phyloP scores from a whole-genome alignment of 1,139 yeast species.

The Magnusiomyces suaveolens region DNA sequence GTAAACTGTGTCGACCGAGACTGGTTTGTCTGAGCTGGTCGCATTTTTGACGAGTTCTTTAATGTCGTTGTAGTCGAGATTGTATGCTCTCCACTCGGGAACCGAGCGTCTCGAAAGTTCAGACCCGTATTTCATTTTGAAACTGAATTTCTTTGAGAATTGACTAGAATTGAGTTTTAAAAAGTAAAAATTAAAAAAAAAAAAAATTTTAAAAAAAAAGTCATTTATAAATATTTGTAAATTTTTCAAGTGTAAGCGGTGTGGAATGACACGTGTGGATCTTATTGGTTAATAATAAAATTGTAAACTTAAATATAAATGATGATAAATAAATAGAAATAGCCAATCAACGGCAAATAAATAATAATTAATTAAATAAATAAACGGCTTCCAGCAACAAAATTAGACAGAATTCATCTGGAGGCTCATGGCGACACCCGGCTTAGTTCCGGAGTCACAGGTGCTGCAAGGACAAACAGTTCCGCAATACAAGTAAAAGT shows the following conservation, averaged over 20 bases:
- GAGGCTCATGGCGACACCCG: not conserved
- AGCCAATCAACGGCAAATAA: too few relatives aligned
- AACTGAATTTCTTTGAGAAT: not conserved
- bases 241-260: too few relatives aligned
- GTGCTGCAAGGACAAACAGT: not conserved
- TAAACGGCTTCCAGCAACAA: too few relatives aligned
- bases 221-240: too few relatives aligned
- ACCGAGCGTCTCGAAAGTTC: constrained; percentile 66
- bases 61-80: constrained; percentile 71
- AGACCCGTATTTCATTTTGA: constrained; percentile 71
- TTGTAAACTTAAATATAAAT: not conserved
- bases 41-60: constrained; percentile 50
- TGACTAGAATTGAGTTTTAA: not conserved
- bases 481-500: not conserved
- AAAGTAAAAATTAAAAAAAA: not conserved
- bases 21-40: constrained; percentile 26
- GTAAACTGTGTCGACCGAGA: constrained; percentile 19
- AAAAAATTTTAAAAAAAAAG: not conserved
- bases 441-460: not conserved
- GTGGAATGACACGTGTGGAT: not conserved
- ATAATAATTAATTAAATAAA: too few relatives aligned
- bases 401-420: not conserved
- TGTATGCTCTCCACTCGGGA: constrained; percentile 80
- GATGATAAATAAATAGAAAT: not conserved
- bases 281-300: not conserved